phyloP scores from a whole-genome alignment of 2,329 filamentous ascomycete species.

The Biscogniauxia mediterranea region DNA sequence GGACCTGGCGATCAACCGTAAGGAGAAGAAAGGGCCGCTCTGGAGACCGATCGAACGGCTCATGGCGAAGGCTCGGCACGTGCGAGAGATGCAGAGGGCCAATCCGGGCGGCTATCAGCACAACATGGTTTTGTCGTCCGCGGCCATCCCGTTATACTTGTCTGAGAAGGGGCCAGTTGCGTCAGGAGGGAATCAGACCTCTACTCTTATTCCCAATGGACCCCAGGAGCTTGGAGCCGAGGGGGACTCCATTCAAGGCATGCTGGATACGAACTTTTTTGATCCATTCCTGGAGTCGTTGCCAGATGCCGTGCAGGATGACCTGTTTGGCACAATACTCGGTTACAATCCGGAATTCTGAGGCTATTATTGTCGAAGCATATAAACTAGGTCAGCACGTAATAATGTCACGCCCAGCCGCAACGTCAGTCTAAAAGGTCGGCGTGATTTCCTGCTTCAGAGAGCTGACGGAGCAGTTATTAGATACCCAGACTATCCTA shows the following conservation, averaged over 20 bases:
- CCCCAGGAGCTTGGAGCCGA: neutral
- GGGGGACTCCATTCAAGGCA: neutral
- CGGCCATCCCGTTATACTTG: neutral
- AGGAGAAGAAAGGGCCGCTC: conserved; percentile 9
- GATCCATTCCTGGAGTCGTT: neutral
- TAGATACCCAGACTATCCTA: no score
- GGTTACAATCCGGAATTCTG: neutral
- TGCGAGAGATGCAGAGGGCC: conserved; percentile 12
- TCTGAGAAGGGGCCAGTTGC: neutral
- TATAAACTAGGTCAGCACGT: no score
- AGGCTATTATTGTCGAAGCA: neutral
- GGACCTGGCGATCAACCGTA: conserved; percentile 22
- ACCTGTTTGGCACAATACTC: neutral
- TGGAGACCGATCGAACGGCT: conserved; percentile 13
- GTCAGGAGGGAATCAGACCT: no score
- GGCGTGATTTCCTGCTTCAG: no score
- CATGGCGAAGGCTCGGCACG: conserved; percentile 17
- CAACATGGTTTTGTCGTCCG: neutral
- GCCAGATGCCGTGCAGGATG: neutral
- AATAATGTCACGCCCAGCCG: no score
- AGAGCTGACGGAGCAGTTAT: no score
- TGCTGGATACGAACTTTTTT: neutral
- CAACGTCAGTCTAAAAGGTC: no score
- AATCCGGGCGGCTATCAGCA: neutral
- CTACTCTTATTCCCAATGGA: neutral